phyloP scores from a whole-genome alignment of 805 yeast species.

The Geotrichum ghanense region DNA sequence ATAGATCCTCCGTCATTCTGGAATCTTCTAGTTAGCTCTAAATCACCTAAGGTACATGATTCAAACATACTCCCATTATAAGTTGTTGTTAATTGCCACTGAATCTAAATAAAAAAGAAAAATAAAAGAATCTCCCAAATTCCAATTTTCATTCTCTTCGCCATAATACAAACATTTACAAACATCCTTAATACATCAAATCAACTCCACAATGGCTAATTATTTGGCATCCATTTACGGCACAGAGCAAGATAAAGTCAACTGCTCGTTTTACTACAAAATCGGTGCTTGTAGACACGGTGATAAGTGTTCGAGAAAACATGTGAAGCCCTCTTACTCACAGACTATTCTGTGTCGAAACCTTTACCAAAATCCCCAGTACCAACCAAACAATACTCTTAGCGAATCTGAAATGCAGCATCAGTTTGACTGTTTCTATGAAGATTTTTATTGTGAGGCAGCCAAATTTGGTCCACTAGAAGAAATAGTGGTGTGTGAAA shows the following conservation, averaged over 20 bases:
- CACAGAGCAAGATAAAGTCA: slow-evolving; percentile 28
- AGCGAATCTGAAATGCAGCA: slow-evolving; percentile 30
- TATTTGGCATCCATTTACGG: slow-evolving; percentile 27
- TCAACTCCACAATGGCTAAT: slow-evolving; percentile 24
- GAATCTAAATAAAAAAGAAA: neutral
- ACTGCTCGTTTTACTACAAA: slow-evolving; percentile 49
- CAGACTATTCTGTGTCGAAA: slow-evolving; percentile 54
- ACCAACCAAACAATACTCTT: slow-evolving; percentile 20
- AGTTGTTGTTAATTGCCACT: neutral
- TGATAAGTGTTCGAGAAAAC: slow-evolving; percentile 64
- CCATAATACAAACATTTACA: neutral
- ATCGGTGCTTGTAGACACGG: slow-evolving; percentile 95
- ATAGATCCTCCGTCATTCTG: slow-evolving; percentile 61
- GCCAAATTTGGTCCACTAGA: slow-evolving; percentile 40
- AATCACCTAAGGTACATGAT: neutral
- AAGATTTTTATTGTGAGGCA: slow-evolving; percentile 60
- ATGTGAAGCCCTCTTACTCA: slow-evolving; percentile 54
- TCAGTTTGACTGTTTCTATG: slow-evolving; percentile 50
- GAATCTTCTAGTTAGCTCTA: neutral
- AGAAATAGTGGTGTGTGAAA: slow-evolving; percentile 67
- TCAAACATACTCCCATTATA: slow-evolving; percentile 9
- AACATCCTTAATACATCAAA: no score
- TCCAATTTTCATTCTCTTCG: neutral
- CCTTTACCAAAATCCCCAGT: slow-evolving; percentile 50
- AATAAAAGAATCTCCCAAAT: neutral